Base-by-base conservation (phyloP, 768 basidiomycete species). In the Boletus rubroflammeus region DNA sequence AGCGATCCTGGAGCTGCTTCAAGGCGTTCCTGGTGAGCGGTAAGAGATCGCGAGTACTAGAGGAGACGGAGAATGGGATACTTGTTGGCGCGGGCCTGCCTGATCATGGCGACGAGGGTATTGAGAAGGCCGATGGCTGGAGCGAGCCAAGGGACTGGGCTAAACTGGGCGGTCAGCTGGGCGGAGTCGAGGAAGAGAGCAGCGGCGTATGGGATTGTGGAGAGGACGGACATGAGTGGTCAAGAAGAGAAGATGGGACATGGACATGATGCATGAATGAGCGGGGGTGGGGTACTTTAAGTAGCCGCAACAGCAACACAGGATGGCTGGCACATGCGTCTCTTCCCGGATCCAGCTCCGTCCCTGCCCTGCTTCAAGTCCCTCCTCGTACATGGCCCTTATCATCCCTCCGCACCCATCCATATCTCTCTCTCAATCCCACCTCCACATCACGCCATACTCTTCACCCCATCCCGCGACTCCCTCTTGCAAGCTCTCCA, bases 401-500 rank as follows among this genome's bases (percentile, higher is more conserved):
- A 83, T 63, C 83, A 81, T 47, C 69, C 85, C 19, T 85, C 90
- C 4, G 84, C 87, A 6, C 87, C 87, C 4, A 72, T 92, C 45
- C 83, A 88, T 57, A 73, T 90, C 34, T 77, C 80, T 36, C 67
- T 88, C 28, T 86, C 87, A 0, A 51, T 62, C 9, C 67, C 75
- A 21, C 63, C 71, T 11, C 60, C 57, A 31, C 64, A 69, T 17
- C 67, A 69, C 42, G 69, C 75, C 0, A 51, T 90, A 19, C 63
- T 88, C 47, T 60, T 89, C 28, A 73, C 82, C 19, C 79, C 85
- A 1, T 82, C 80, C 9, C 80, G 79, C 43, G 55, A 72, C n/a
- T 58, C 62, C 14, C 70, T 86, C 53, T 62, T 71, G 11, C 51
- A 68, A 0, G 69, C 74, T 21, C 71, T 90, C 23, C 66, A 65